A percentile compares a stretch with the other conserved stretches of the same genome.
phyloP scores from a whole-genome alignment of 1,139 yeast species.

The Taphrina sp. region DNA sequence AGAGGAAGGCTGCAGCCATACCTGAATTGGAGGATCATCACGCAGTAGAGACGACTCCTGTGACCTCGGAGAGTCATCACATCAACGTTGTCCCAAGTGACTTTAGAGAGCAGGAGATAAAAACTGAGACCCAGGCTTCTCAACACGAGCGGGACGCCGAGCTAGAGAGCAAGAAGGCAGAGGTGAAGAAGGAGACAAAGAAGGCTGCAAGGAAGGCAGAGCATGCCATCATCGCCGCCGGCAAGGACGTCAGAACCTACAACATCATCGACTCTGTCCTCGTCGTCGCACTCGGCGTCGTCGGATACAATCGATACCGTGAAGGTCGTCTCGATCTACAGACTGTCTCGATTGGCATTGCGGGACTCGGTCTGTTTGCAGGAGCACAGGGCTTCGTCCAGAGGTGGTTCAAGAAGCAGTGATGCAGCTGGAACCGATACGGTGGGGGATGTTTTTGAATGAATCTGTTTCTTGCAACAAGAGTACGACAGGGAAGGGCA shows the following conservation, averaged over 20 bases:
- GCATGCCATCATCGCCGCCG: conserved; percentile 16
- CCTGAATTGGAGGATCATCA: conserved; percentile 12
- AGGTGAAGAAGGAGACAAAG: conserved; percentile 17
- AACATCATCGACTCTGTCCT: conserved; percentile 19
- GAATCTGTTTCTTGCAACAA: too few species aligned
- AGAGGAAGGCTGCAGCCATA: conserved; percentile 16
- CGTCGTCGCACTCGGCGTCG: conserved; percentile 24
- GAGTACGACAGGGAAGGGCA: too few species aligned
- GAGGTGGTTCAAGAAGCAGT: conserved; percentile 26
- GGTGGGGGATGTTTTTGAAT: too few species aligned
- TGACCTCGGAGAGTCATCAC: conserved; percentile 14
- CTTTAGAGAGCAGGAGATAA: conserved; percentile 21
- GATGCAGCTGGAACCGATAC: too few species aligned
- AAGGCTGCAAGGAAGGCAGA: conserved; percentile 27
- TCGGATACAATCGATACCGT: conserved; percentile 20
- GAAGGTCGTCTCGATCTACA: conserved; percentile 21
- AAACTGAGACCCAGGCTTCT: conserved; percentile 29
- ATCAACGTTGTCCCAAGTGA: conserved; percentile 29
- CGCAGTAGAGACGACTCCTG: conserved; percentile 15
- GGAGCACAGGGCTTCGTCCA: conserved; percentile 24
- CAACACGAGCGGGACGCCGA: conserved; percentile 17
- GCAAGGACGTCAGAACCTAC: conserved; percentile 25
- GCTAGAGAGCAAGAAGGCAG: conserved; percentile 1
- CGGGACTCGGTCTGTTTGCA: conserved; percentile 27
- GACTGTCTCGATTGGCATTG: conserved; percentile 16